Evolutionary conservation across 2,329 filamentous ascomycete species (phyloP).

Genomic region (Herpotrichia juniperi): DNA sequence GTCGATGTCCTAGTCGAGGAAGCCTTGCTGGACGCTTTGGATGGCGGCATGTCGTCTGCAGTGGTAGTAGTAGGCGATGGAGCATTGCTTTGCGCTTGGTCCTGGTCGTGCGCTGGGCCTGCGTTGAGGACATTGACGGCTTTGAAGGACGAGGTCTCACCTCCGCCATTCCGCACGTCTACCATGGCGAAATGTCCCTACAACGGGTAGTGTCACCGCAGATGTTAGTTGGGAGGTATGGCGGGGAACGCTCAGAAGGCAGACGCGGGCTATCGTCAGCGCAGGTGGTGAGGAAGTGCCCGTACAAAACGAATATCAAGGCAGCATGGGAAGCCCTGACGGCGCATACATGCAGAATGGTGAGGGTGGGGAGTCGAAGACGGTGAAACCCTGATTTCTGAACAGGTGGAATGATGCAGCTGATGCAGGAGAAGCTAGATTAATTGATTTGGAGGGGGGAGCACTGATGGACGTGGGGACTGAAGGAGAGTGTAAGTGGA

Average conservation of each 20-base stretch:
- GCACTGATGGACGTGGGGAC: constrained; percentile 7
- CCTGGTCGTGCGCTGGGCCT: constrained; percentile 35
- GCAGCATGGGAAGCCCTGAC: constrained; percentile 41
- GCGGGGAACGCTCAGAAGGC: constrained; percentile 25
- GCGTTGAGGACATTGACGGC: constrained; percentile 35
- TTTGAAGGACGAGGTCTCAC: constrained; percentile 38
- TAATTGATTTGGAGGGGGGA: constrained; percentile 13
- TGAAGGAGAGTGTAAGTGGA: constrained; percentile 16
- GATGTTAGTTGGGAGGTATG: constrained; percentile 22
- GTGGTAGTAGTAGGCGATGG: constrained; percentile 21
- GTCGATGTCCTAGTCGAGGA: constrained; percentile 44
- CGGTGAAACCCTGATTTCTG: constrained; percentile 13
- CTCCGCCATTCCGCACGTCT: constrained; percentile 44
- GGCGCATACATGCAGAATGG: constrained; percentile 41
- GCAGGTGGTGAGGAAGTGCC: constrained; percentile 32
- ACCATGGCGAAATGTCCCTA: constrained; percentile 37
- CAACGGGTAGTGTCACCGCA: constrained; percentile 22
- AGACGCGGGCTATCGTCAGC: constrained; percentile 32
- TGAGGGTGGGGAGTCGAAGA: constrained; percentile 22
- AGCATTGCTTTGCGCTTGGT: constrained; percentile 31
- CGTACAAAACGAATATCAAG: constrained; percentile 42
- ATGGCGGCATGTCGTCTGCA: constrained; percentile 34
- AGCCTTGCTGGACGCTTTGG: constrained; percentile 40
- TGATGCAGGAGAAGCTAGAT: constrained; percentile 21
- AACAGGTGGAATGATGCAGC: constrained; percentile 19